phyloP scores from a whole-genome alignment of 179 eudicot species.

The Nepenthes alata region DNA sequence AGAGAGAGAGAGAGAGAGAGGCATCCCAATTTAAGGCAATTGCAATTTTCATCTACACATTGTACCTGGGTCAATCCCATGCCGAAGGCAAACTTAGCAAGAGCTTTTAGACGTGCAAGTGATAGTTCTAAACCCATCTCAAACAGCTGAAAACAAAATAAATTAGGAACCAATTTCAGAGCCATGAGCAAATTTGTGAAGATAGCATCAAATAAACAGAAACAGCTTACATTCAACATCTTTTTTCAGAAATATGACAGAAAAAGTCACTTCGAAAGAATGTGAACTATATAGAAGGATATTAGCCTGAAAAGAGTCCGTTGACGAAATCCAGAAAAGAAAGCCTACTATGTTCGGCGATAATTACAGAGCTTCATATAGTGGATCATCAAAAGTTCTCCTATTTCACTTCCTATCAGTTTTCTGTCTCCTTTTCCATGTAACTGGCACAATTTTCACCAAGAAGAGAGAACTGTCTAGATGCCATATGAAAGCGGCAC shows the following conservation, averaged over 20 bases:
- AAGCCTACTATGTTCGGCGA: too few species aligned
- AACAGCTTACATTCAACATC: not conserved
- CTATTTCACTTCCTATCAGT: too few species aligned
- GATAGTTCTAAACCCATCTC: constrained; percentile 99
- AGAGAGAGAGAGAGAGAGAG: not conserved
- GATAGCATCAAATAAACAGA: not conserved
- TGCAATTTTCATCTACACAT: not conserved
- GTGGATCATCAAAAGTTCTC: too few species aligned
- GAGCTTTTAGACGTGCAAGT: constrained; percentile 83
- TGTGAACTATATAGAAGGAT: too few species aligned
- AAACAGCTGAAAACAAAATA: constrained; percentile 52
- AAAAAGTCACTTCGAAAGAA: too few species aligned
- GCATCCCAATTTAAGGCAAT: not conserved
- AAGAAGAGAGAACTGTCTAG: too few species aligned
- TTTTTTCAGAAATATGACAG: not conserved
- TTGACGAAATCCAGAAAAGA: too few species aligned
- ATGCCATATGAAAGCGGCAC: too few species aligned
- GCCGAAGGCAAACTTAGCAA: constrained; percentile 94
- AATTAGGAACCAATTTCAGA: constrained; percentile 2
- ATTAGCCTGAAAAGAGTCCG: too few species aligned
- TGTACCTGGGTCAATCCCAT: constrained; percentile 93
- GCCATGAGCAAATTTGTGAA: not conserved
- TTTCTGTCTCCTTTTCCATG: too few species aligned
- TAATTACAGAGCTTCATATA: too few species aligned
- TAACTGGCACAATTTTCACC: too few species aligned